Evolutionary conservation across 805 yeast species (phyloP).

Genomic region (Debaryomyces prosopidis): DNA sequence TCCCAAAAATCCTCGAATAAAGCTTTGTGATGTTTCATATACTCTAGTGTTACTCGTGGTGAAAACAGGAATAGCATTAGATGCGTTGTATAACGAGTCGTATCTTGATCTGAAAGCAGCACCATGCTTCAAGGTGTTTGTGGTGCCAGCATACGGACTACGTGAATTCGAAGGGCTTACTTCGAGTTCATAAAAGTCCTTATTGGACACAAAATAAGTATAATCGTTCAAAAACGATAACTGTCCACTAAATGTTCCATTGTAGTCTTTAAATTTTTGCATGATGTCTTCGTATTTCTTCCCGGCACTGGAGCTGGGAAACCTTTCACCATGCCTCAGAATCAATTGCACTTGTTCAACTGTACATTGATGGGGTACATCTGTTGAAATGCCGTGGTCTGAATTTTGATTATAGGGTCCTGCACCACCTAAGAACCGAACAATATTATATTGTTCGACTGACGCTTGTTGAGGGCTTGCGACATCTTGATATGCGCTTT

Average conservation of each 20-base stretch:
- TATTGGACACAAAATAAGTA: conserved; percentile 46
- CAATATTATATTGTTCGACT: conserved; percentile 46
- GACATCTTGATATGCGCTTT: conserved; percentile 25
- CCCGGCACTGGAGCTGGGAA: conserved; percentile 36
- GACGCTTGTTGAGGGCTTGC: conserved; percentile 43
- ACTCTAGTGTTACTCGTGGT: conserved; percentile 57
- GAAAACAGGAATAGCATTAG: conserved; percentile 48
- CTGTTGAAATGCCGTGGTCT: conserved; percentile 55
- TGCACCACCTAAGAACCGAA: conserved; percentile 53
- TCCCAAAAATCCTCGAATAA: conserved; percentile 61
- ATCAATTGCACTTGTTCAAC: conserved; percentile 69
- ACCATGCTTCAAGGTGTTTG: conserved; percentile 52
- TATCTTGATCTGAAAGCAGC: conserved; percentile 48
- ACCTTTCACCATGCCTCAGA: conserved; percentile 81
- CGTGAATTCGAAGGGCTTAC: conserved; percentile 45
- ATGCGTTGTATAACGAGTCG: conserved; percentile 41
- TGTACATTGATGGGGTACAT: conserved; percentile 50
- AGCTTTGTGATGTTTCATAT: conserved; percentile 53
- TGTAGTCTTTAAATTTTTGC: conserved; percentile 25
- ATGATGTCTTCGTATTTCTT: conserved; percentile 24
- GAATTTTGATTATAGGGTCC: conserved; percentile 55
- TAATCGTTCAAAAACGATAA: conserved; percentile 55
- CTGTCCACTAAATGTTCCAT: conserved; percentile 45
- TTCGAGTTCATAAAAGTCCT: conserved; percentile 48
- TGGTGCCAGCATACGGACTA: conserved; percentile 53